Evolutionary conservation across 2,329 filamentous ascomycete genomes (phyloP), one percentile per base, ranked within the genome.

Genomic region (Teratosphaeria pseudoeucalypti): DNA sequence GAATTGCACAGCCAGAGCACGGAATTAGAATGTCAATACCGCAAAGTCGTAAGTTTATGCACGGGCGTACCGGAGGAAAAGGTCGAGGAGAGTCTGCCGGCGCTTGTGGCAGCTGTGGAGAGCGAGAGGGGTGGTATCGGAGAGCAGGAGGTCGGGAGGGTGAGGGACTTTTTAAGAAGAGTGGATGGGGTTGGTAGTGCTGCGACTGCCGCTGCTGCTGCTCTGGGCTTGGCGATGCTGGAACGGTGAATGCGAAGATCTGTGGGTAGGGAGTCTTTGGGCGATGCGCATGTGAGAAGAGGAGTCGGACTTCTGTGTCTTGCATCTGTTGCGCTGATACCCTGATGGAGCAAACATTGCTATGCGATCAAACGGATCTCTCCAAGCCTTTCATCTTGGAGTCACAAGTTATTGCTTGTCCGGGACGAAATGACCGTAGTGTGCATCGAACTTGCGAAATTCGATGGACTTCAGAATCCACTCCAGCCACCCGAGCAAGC

Each of bases 1-100:
- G 82, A 82, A 6, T 81, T 99, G 9, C 87, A 90, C 71, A 86
- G 87, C 34, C 85, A 89, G 61, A 92, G 90, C 66, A 86, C 85
- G 4, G 91, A 96, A 58, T 80, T 95, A 3, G 92, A 96, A 69
- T 80, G 87, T 65, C 90, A 94, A 74, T 96, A 96, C 72, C 83
- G 91, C 29, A 88, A 87, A 65, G 89, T 97, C 34, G 90, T 99
- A 27, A 85, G 88, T 58, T 78, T 96, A 12, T 96, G 92, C 71
- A 95, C 91, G 0, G 86, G 85, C 9, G 88, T 92, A 37, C 81
- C 84, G 0, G 90, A 95, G 62, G 80, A 81, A 9, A 83, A 90
- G 60, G 88, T 97, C 14, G 94, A 97, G 66, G 83, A 84, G 60
- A 83, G 91, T 57, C 79, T 96, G 0, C 89, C 90, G 57, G 85